phyloP scores from a whole-genome alignment of 2,329 filamentous ascomycete species.

The Orbilia blumenaviensis region DNA sequence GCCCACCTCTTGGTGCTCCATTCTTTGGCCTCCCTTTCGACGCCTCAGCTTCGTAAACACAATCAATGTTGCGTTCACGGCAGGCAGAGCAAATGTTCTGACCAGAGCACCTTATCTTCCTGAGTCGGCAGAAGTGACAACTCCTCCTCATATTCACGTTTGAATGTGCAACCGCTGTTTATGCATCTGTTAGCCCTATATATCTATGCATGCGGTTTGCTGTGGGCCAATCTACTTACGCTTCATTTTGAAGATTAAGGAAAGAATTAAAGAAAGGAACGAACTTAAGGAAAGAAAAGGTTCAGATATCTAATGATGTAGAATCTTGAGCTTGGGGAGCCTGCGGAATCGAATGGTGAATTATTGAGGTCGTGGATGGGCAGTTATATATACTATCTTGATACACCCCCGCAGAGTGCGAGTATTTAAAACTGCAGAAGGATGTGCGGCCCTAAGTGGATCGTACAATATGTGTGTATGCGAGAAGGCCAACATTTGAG shows the following conservation, averaged over 20 bases:
- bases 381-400: constrained; percentile 53
- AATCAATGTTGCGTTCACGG: constrained; percentile 54
- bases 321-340: constrained; percentile 41
- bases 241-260: constrained; percentile 52
- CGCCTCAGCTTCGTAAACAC: constrained; percentile 54
- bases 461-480: constrained; percentile 48
- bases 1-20: constrained; percentile 34
- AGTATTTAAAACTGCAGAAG: constrained; percentile 33
- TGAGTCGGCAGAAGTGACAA: constrained; percentile 54
- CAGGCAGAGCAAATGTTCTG: constrained; percentile 53
- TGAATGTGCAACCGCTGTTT: constrained; percentile 37
- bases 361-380: constrained; percentile 50
- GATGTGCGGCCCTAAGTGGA: constrained; percentile 37
- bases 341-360: constrained; percentile 48
- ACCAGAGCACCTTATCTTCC: constrained; percentile 55
- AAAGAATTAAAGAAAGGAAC: constrained; percentile 46
- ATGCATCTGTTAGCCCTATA: constrained; percentile 7
- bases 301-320: constrained; percentile 44
- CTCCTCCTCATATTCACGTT: constrained; percentile 54
- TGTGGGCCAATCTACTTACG: constrained; percentile 33
- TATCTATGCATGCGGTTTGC: neutral
- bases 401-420: constrained; percentile 49
- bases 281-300: constrained; percentile 43
- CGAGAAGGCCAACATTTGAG: constrained; percentile 46
- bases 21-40: constrained; percentile 55